Conservation (phyloP, 805 yeast genomes). For the Yarrowia sp. region DNA sequence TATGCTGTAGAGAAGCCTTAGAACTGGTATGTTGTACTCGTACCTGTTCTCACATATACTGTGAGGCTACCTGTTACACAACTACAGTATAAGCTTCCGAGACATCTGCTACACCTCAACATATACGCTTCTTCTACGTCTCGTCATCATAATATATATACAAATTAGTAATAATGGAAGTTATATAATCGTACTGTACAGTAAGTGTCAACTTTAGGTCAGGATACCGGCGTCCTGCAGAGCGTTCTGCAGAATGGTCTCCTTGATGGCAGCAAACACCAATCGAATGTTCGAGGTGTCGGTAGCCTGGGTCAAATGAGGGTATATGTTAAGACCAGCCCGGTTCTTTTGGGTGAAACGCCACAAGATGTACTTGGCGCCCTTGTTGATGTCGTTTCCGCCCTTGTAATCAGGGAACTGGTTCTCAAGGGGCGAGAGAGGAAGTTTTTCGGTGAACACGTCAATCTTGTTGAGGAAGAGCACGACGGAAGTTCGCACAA, state of each 20-base stretch:
- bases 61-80: too few species aligned
- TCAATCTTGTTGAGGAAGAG: conserved; percentile 87
- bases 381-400: conserved; percentile 83
- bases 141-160: neutral
- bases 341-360: conserved; percentile 81
- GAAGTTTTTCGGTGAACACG: conserved; percentile 79
- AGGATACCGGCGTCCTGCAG: conserved; percentile 73
- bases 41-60: too few species aligned
- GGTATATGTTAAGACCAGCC: conserved; percentile 75
- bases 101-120: neutral
- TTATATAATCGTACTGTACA: conserved; percentile 12
- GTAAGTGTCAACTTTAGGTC: conserved; percentile 31
- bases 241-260: conserved; percentile 71
- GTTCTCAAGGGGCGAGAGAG: conserved; percentile 72
- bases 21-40: too few species aligned
- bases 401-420: conserved; percentile 90
- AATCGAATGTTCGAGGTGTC: conserved; percentile 84
- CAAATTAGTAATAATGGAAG: conserved; percentile 18
- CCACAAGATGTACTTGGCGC: conserved; percentile 89
- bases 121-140: neutral
- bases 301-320: conserved; percentile 90
- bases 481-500: conserved; percentile 78
- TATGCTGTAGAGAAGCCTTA: too few species aligned
- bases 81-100: too few species aligned
- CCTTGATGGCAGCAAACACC: conserved; percentile 81